Evolutionary conservation across 768 basidiomycete genomes (phyloP), one percentile per base, ranked within the genome.

Genomic region (Cystofilobasidium capitatum): DNA sequence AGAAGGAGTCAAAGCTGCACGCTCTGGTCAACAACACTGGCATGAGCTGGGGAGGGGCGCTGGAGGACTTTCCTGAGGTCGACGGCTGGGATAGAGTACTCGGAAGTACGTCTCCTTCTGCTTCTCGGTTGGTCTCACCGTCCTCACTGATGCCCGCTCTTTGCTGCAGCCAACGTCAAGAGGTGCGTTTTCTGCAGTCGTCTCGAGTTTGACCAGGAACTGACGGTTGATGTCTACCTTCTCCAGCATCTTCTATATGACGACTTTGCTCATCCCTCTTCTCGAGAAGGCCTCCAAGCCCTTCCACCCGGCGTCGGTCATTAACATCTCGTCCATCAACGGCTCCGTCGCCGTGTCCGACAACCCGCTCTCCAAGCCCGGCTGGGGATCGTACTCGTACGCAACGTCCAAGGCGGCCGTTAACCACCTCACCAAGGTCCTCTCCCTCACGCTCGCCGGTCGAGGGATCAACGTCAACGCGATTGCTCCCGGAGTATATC

Each of bases 141-240:
- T n/a, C n/a, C n/a, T n/a, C n/a, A n/a, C n/a, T n/a, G n/a, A n/a
- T n/a, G n/a, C n/a, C n/a, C n/a, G n/a, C n/a, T n/a, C n/a, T n/a
- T n/a, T n/a, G n/a, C n/a, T n/a, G n/a, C n/a, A n/a, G n/a, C 91
- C 42, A 92, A 92, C 73, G 88, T 92, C 61, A 92, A 91, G 79
- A 84, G 65, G 59, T 65, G 42, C 31, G 29, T n/a, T 13, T 42
- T n/a, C 20, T 1, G n/a, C 1, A 13, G 36, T 58, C 5, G 7
- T 26, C n/a, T 36, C 58, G 33, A n/a, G n/a, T n/a, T n/a, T n/a
- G n/a, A n/a, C n/a, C n/a, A n/a, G 12, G 4, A 24, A 29, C 49
- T 9, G 12, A 29, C 22, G 9, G 49, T 9, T 33, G 57, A 58
- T 37, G n/a, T 45, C n/a, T 45, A 45, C n/a, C 44, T 45, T 14